Percentiles rank a stretch among this genome's conserved stretches.
Evolutionary conservation across 225 moss, liverwort and hornwort genomes (phyloP).

Genomic region (Thuidium tamariscinum): DNA sequence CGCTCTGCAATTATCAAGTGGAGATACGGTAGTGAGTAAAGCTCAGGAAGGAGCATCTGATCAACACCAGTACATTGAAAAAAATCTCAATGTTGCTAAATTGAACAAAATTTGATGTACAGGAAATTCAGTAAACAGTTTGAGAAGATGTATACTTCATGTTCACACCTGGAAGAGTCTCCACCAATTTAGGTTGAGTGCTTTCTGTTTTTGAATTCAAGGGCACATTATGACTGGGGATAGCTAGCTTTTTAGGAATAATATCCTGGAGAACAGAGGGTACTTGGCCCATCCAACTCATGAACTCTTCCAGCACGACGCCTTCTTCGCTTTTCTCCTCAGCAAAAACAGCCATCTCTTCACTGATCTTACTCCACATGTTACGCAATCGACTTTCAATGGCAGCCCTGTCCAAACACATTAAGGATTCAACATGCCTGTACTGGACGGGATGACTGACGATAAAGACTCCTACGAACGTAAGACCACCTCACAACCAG

Average conservation of each 20-base stretch:
- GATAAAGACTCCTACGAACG: background rate
- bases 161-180: slow-evolving; percentile 9
- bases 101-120: background rate
- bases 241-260: slow-evolving; percentile 13
- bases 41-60: background rate
- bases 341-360: slow-evolving; percentile 79
- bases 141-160: background rate
- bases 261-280: slow-evolving; percentile 52
- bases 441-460: background rate
- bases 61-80: background rate
- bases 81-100: background rate
- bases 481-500: background rate
- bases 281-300: slow-evolving; percentile 59
- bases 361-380: slow-evolving; percentile 73
- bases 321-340: slow-evolving; percentile 46
- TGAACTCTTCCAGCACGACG: slow-evolving; percentile 38
- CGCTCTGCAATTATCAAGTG: background rate
- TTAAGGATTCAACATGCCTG: background rate
- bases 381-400: slow-evolving; percentile 66
- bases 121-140: background rate
- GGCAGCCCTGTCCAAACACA: slow-evolving; percentile 32
- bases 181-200: background rate
- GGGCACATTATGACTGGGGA: background rate
- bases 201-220: background rate
- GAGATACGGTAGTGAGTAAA: background rate